Evolutionary conservation across 768 basidiomycete genomes (phyloP), one percentile per base, ranked within the genome.

Genomic region (Albatrellus ellisii): DNA sequence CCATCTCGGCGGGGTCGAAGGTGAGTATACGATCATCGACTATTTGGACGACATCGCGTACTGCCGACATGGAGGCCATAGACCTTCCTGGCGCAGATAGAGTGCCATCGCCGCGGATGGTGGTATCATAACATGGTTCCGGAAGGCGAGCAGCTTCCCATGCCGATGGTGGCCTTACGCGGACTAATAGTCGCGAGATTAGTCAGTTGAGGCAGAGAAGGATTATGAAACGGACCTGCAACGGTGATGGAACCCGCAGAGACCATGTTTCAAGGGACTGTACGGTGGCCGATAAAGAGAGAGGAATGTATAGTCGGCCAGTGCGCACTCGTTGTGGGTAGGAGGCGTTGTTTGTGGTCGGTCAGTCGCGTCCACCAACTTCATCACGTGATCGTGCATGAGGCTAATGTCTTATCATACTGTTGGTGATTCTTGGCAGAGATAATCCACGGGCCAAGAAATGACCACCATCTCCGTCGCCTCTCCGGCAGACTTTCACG

Each of bases 21-120:
- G 88, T 89, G 46, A 98, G 70, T 53, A 94, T 88, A 42, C 91
- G 78, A 66, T 94, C 87, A 62, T 98, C 94, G 47, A 94, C 73
- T 39, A 92, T 77, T 59, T 92, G 87, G 41, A 90, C 75, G 49
- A 90, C 75, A 48, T 85, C 75, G 42, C 80, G 75, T 50, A 85
- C 68, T 27, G 69, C 64, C n/a, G 77, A 63, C 10, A 72, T 65
- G 50, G 72, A 65, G 8, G 68, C 59, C 25, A 73, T 63, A 27
- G 63, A 48, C 55, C 67, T 73, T 20, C 49, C 68, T 4, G 81
- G 77, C 2, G 79, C 70, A 8, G 86, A 80, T 41, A 94, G 73
- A 10, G 79, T 73, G n/a, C 79, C 91, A 51, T 92, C 91, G n/a
- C 84, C 73, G 50, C 82, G 75, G 50, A 91, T 66, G 49, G 72